Percentiles rank a stretch among this genome's conserved stretches.
Conservation (phyloP, 2,329 filamentous ascomycete genomes). For the Thielaviopsis punctulata region DNA sequence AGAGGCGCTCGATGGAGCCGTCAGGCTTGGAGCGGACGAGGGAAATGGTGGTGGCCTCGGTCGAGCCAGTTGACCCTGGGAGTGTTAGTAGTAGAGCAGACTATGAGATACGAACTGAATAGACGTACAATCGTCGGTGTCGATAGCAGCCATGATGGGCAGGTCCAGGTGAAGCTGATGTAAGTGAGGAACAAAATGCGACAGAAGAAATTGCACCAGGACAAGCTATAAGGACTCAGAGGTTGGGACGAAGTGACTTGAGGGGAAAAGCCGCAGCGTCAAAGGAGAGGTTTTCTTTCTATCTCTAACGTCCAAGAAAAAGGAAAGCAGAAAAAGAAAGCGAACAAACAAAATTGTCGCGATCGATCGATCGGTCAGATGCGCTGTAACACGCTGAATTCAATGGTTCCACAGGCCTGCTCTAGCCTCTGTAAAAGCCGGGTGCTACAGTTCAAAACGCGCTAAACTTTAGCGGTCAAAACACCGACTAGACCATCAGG, state of each 20-base stretch:
- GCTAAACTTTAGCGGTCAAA: too few species aligned
- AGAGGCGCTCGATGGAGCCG: constrained; percentile 34
- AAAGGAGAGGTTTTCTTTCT: too few species aligned
- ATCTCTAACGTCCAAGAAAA: too few species aligned
- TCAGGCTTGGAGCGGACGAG: constrained; percentile 33
- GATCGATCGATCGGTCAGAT: too few species aligned
- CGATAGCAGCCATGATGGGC: background rate
- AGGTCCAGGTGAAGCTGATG: background rate
- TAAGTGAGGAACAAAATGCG: background rate
- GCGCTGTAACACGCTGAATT: background rate
- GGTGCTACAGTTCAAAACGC: too few species aligned
- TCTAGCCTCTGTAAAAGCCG: too few species aligned
- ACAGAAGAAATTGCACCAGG: background rate
- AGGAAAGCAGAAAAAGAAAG: too few species aligned
- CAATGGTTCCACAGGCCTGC: too few species aligned
- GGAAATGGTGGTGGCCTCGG: constrained; percentile 44
- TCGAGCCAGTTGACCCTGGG: constrained; percentile 41
- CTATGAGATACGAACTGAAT: background rate
- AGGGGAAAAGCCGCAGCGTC: too few species aligned
- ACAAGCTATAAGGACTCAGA: background rate
- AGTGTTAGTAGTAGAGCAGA: background rate
- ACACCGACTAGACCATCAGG: too few species aligned
- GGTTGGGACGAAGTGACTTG: background rate
- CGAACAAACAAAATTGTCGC: background rate
- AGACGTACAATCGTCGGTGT: background rate